Evolutionary conservation across 2,329 filamentous ascomycete genomes (phyloP).

Genomic region (Aspergillus hortae): DNA sequence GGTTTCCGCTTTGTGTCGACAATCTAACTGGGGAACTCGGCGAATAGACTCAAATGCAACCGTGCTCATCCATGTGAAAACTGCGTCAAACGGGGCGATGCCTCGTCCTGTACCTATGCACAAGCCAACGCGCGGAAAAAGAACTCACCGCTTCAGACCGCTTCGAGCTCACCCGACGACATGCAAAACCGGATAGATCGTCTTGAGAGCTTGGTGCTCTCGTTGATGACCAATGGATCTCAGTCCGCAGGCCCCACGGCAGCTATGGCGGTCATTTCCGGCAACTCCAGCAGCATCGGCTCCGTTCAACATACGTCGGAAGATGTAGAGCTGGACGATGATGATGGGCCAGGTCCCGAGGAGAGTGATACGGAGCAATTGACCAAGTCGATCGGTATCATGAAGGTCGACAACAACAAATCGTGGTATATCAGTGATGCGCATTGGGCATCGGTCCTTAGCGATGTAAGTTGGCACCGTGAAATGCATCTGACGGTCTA

Average conservation of each 20-base stretch:
- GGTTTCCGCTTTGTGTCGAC: slow-evolving; percentile 12
- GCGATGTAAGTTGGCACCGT: slow-evolving; percentile 52
- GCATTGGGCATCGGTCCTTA: slow-evolving; percentile 76
- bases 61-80: slow-evolving; percentile 89
- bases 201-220: slow-evolving; percentile 85
- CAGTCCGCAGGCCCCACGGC: slow-evolving; percentile 57
- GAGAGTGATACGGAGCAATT: slow-evolving; percentile 69
- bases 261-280: slow-evolving; percentile 56
- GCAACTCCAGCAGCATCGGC: slow-evolving; percentile 33
- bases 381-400: slow-evolving; percentile 71
- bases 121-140: slow-evolving; percentile 67
- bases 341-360: slow-evolving; percentile 56
- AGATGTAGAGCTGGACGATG: slow-evolving; percentile 38
- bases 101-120: slow-evolving; percentile 80
- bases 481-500: not conserved
- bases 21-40: slow-evolving; percentile 8
- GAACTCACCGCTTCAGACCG: slow-evolving; percentile 52
- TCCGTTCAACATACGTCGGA: slow-evolving; percentile 37
- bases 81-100: slow-evolving; percentile 82
- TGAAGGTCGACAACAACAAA: slow-evolving; percentile 77
- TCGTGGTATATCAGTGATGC: slow-evolving; percentile 78
- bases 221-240: slow-evolving; percentile 87
- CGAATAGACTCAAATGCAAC: slow-evolving; percentile 78
- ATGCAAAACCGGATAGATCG: slow-evolving; percentile 99
- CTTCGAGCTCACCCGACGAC: slow-evolving; percentile 72